Evolutionary conservation across 331 rosid species (phyloP), one percentile per base, ranked within the genome.

Genomic region (Malus hybrid): DNA sequence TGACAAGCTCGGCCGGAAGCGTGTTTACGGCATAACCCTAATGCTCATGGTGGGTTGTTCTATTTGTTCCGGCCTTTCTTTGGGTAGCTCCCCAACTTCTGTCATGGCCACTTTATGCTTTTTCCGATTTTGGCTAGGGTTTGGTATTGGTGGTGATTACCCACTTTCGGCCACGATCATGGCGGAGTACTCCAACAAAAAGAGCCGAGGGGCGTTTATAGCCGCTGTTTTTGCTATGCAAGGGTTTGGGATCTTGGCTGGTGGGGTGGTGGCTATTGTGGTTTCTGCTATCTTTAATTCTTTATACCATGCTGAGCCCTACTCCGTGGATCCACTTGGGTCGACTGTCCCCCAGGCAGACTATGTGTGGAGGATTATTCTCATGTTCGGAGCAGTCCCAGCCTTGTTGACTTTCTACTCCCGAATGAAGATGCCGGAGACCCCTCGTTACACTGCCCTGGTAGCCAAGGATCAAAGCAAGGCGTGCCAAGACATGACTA

Each of bases 161-260:
- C 97, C 96, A 3, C 89, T 92, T 39, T 92, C 96, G 0, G 97
- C 97, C 1, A 92, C 91, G 19, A 92, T 92, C 73, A 92, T 90
- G 97, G 85, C 96, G 0, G 90, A 90, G 61, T 90, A 87, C 71
- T 79, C 96, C 29, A 85, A 88, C 62, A 84, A 84, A 72, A 85
- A 65, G 56, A 82, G 88, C 0, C 77, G 97, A 1, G 96, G 93
- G 0, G 80, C 86, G 3, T 90, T 92, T 32, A 80, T 92, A 18
- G 93, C 90, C 0, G 90, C 93, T 1, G 90, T 90, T 7, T 90
- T 90, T 32, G 90, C 96, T 63, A 90, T 92, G 96, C 97, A 92
- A 76, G 93, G 96, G 6, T 85, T 92, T n/a, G 97, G 96, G 29
- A 92, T 90, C 65, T 61, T 92, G 27, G 83, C 85, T 3, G 97